Base-by-base conservation (phyloP, 306 rosid genomes). In the Vigna reflexopilosa region DNA sequence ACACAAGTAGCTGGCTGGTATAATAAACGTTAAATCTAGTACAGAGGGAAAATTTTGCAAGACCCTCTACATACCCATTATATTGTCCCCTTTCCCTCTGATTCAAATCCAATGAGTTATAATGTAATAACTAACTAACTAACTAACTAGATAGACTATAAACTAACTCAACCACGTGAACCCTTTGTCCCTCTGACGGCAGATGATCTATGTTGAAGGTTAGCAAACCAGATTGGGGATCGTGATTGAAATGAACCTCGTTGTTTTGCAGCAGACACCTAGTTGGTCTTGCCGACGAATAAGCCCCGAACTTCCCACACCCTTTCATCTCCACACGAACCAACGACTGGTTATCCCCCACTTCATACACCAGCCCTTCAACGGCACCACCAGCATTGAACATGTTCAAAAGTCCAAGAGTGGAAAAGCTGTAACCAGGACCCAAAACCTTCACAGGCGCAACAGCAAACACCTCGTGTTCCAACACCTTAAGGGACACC, bases 361-460 rank as follows among this genome's bases (percentile, higher is more conserved):
- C 78, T 63, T 85, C 87, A 2, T 91, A 95, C 40, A 64, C 75
- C 61, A 95, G 67, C n/a, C 86, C 86, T 73, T 89, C 90, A 47
- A 95, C 75, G 10, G 98, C 93, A 24, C 98, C 99, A 7, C 98
- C 94, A 0, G 93, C 90, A 59, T 95, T 95, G 84, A 80, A 95
- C 99, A 95, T 95, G 70, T 86, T 45, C 13, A 95, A 48, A 1
- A 93, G 94, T 15, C 99, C 98, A 45, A 95, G 2, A 0, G 98
- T 94, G 14, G 97, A 93, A 26, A 95, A 91, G 14, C 79, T 75
- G 50, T 81, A 52, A 1, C 96, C 91, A 13, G 62, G 24, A 45
- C 78, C 83, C 74, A 92, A 70, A 61, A 62, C 84, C 85, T 85
- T 91, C 7, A 95, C 74, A 14, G 99, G 99, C n/a, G 88, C 72